phyloP scores from a whole-genome alignment of 805 yeast genomes.

The Debaryomyces tyrocola region DNA sequence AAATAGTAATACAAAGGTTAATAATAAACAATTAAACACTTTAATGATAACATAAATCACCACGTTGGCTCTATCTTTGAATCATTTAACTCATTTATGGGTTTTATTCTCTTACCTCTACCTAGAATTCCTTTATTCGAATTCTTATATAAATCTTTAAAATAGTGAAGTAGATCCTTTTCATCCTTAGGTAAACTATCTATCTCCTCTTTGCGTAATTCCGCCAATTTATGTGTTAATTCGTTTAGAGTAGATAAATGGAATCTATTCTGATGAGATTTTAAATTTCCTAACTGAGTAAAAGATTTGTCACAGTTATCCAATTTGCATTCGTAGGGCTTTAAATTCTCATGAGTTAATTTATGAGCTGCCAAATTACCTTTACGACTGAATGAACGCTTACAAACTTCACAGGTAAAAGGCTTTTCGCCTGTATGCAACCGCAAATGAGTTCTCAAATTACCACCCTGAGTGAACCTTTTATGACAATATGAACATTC shows the following conservation, averaged over 20 bases:
- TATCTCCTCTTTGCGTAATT: slow-evolving; percentile 47
- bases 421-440: slow-evolving; percentile 94
- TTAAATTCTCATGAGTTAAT: slow-evolving; percentile 74
- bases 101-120: slow-evolving; percentile 56
- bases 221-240: slow-evolving; percentile 67
- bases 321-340: slow-evolving; percentile 77
- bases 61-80: background rate
- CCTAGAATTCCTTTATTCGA: slow-evolving; percentile 91
- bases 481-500: slow-evolving; percentile 78
- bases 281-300: slow-evolving; percentile 89
- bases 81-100: background rate
- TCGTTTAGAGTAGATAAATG: slow-evolving; percentile 70
- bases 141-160: slow-evolving; percentile 80
- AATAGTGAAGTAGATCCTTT: slow-evolving; percentile 68
- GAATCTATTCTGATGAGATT: slow-evolving; percentile 90
- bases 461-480: slow-evolving; percentile 87
- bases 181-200: slow-evolving; percentile 60
- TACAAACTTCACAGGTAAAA: slow-evolving; percentile 74
- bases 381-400: slow-evolving; percentile 77
- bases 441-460: slow-evolving; percentile 79
- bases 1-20: background rate
- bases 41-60: background rate
- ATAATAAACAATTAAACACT: background rate
- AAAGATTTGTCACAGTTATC: slow-evolving; percentile 83
- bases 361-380: slow-evolving; percentile 90